Evolutionary conservation across 2,329 filamentous ascomycete species (phyloP).

Genomic region (Tolypocladium sp.): DNA sequence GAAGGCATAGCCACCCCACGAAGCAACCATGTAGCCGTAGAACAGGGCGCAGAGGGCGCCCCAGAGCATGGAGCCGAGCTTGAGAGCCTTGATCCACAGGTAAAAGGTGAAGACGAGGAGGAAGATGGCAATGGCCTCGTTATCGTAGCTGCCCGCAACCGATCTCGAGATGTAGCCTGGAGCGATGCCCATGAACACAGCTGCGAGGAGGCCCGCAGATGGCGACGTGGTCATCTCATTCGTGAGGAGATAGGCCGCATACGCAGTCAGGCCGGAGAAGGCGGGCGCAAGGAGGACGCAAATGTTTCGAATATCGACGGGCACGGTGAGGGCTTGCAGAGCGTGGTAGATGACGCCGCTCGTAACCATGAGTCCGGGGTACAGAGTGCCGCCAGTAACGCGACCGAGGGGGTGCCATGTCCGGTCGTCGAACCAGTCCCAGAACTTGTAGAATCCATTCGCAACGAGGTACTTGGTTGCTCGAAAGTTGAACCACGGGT

Average conservation of each 20-base stretch:
- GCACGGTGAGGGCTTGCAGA: conserved; percentile 78
- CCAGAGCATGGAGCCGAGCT: conserved; percentile 95
- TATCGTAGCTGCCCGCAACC: conserved; percentile 96
- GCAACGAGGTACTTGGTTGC: conserved; percentile 96
- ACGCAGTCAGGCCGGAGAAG: conserved; percentile 88
- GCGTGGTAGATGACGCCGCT: conserved; percentile 94
- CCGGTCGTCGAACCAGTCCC: conserved; percentile 99
- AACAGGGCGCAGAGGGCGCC: conserved; percentile 88
- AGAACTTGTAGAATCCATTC: conserved; percentile 97
- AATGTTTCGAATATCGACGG: conserved; percentile 97
- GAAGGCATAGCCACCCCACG: conserved; percentile 99
- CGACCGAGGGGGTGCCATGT: conserved; percentile 99
- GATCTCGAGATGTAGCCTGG: conserved; percentile 97
- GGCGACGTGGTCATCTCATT: conserved; percentile 95
- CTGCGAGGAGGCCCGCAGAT: conserved; percentile 89
- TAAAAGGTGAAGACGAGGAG: conserved; percentile 97
- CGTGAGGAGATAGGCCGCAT: conserved; percentile 88
- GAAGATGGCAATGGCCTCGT: conserved; percentile 99
- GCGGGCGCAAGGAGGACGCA: conserved; percentile 92
- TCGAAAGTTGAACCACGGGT: conserved; percentile 99
- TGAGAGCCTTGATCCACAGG: conserved; percentile 97
- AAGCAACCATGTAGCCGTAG: conserved; percentile 99
- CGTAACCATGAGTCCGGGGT: conserved; percentile 97
- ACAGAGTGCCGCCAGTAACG: conserved; percentile 97
- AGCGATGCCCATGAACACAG: conserved; percentile 92